Percentiles rank a stretch among this genome's conserved stretches.
Conservation (phyloP, 805 yeast species). For the Candida verbasci region DNA sequence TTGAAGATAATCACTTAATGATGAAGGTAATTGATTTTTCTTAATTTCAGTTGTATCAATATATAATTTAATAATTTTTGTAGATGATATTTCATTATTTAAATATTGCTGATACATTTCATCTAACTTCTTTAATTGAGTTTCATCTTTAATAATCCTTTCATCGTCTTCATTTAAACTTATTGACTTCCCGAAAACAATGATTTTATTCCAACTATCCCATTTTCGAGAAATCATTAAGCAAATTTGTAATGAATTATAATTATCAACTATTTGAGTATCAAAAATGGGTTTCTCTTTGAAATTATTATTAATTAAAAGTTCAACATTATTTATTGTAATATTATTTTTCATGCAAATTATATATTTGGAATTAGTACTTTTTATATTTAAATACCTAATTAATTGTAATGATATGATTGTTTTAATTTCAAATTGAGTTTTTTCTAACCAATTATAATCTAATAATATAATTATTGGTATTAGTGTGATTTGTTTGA, state of each 20-base stretch:
- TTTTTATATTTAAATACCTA: slow-evolving; percentile 28
- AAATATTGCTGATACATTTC: slow-evolving; percentile 4
- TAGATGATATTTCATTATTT: not conserved
- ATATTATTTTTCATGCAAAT: slow-evolving; percentile 2
- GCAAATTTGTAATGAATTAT: slow-evolving; percentile 10
- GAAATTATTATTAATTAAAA: slow-evolving; percentile 5
- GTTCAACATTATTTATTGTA: not conserved
- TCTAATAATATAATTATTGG: slow-evolving; percentile 4
- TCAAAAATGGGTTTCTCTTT: slow-evolving; percentile 15
- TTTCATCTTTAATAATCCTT: slow-evolving; percentile 18
- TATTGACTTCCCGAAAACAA: slow-evolving; percentile 23
- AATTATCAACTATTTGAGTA: not conserved
- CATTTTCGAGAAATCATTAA: slow-evolving; percentile 43
- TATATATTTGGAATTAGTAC: slow-evolving; percentile 22
- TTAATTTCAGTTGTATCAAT: not conserved
- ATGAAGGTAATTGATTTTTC: not conserved
- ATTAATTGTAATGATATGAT: slow-evolving; percentile 31
- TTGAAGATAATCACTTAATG: not conserved
- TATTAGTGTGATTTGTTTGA: too few species aligned
- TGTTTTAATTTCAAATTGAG: slow-evolving; percentile 12
- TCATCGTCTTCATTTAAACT: slow-evolving; percentile 14
- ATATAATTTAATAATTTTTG: not conserved
- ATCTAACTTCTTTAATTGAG: slow-evolving; percentile 13
- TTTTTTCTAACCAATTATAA: slow-evolving; percentile 8
- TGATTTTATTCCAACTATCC: slow-evolving; percentile 52